These are phyloP conservation scores for Mikania micrantha DNA, from an alignment of 129 eudicot genomes.

Conservation along the genomic window DNA sequence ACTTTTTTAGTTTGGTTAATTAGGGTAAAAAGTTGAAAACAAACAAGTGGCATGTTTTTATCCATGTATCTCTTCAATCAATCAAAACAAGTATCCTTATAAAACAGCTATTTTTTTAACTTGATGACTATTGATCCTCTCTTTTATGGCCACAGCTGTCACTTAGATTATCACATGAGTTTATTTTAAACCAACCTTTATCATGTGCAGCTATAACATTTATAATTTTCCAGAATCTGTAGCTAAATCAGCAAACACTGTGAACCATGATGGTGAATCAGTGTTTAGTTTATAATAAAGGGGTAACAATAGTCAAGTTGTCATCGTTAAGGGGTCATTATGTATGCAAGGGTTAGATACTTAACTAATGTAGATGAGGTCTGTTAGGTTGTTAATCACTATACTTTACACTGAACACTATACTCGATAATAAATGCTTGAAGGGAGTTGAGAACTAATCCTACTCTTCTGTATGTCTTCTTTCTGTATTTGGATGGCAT, in stretches of 20 bases:
- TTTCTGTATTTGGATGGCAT: no score
- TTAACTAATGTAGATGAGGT: no score
- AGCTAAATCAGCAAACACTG: background rate
- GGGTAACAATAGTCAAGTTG: no score
- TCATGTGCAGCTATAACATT: background rate
- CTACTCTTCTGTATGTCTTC: no score
- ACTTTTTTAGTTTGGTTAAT: conserved; percentile 3
- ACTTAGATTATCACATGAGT: background rate
- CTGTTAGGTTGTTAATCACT: no score
- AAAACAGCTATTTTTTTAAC: background rate
- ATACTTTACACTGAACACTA: no score
- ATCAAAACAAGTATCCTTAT: background rate
- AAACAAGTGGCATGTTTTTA: conserved; percentile 7
- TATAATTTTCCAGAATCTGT: background rate
- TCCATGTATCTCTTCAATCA: conserved; percentile 4
- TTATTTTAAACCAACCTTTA: background rate
- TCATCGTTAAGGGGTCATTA: no score
- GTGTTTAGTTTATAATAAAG: no score
- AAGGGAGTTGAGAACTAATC: no score
- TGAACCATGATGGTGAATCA: background rate
- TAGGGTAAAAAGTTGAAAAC: conserved; percentile 16
- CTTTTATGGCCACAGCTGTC: background rate
- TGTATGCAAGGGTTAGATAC: no score
- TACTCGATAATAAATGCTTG: no score
- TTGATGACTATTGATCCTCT: background rate